These are phyloP conservation scores for Nitzschia palea DNA, from an alignment of 108 stramenopile species.

Conservation along the genomic window DNA sequence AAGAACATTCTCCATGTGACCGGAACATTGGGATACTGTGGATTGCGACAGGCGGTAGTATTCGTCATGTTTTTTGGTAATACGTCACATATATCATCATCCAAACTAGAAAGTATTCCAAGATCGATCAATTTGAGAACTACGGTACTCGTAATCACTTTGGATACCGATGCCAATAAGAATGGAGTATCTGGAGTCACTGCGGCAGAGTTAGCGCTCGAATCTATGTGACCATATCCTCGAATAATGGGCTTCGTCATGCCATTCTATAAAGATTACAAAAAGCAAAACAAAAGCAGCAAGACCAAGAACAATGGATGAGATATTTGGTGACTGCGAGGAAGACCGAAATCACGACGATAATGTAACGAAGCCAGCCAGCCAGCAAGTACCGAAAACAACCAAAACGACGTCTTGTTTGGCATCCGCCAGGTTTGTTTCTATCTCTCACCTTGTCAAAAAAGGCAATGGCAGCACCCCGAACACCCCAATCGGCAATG, in stretches of 20 bases:
- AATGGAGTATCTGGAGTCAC: conserved; percentile 34
- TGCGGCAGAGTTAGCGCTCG: background rate
- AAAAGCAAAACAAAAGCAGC: background rate
- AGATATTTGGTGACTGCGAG: no score
- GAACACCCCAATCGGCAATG: background rate
- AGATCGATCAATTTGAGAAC: conserved; percentile 10
- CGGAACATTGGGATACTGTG: conserved; percentile 3
- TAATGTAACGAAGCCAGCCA: no score
- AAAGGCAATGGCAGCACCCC: conserved; percentile 11
- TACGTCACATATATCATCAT: conserved; percentile 35
- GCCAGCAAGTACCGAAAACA: no score
- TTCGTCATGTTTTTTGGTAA: background rate
- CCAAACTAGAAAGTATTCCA: background rate
- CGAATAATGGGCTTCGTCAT: conserved; percentile 13
- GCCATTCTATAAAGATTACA: background rate
- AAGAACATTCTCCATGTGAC: conserved; percentile 29
- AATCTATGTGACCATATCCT: conserved; percentile 12
- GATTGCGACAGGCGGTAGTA: conserved; percentile 19
- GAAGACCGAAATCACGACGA: no score
- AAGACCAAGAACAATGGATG: background rate
- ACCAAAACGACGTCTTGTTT: no score
- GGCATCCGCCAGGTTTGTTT: no score
- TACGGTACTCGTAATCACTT: conserved; percentile 15
- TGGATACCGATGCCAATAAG: conserved; percentile 30
- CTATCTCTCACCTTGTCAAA: conserved; percentile 8